phyloP scores from a whole-genome alignment of 108 stramenopile genomes.

The Pseudonitzschia multiseries region DNA sequence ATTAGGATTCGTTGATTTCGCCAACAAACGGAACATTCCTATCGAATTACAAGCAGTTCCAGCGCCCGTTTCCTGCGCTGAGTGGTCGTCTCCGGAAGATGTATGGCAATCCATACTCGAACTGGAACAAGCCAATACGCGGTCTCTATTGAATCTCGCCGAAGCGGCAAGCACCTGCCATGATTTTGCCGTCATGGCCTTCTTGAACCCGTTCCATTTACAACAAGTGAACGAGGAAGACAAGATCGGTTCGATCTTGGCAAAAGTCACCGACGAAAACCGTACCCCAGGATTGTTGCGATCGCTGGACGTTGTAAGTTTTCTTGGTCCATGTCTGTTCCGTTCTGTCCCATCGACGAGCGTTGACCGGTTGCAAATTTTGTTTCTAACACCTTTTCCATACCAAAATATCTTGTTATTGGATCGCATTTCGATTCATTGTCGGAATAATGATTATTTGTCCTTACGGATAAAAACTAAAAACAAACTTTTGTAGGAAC shows the following conservation, averaged over 20 bases:
- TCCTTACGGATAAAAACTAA: neutral
- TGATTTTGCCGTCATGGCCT: slow-evolving; percentile 29
- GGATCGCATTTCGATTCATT: neutral
- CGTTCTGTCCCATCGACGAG: neutral
- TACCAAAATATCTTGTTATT: neutral
- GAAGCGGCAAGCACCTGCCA: slow-evolving; percentile 29
- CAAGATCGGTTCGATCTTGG: slow-evolving; percentile 26
- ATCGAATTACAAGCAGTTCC: slow-evolving; percentile 18
- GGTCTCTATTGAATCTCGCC: slow-evolving; percentile 22
- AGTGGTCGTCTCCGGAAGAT: slow-evolving; percentile 25
- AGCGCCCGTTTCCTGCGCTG: slow-evolving; percentile 10
- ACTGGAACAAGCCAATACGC: slow-evolving; percentile 25
- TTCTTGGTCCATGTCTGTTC: neutral
- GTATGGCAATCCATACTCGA: slow-evolving; percentile 31
- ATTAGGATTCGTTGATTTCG: slow-evolving; percentile 31
- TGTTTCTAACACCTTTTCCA: neutral
- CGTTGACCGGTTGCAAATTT: neutral
- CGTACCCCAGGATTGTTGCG: slow-evolving; percentile 29
- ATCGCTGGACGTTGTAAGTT: slow-evolving; percentile 24
- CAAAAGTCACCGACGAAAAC: slow-evolving; percentile 28
- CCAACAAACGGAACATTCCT: slow-evolving; percentile 24
- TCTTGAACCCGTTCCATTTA: slow-evolving; percentile 32
- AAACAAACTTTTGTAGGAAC: neutral
- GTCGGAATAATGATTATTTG: neutral
- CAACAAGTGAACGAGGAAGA: slow-evolving; percentile 39